Base-by-base conservation (phyloP, 257 asterid genomes). In the Penstemon barbatus region DNA sequence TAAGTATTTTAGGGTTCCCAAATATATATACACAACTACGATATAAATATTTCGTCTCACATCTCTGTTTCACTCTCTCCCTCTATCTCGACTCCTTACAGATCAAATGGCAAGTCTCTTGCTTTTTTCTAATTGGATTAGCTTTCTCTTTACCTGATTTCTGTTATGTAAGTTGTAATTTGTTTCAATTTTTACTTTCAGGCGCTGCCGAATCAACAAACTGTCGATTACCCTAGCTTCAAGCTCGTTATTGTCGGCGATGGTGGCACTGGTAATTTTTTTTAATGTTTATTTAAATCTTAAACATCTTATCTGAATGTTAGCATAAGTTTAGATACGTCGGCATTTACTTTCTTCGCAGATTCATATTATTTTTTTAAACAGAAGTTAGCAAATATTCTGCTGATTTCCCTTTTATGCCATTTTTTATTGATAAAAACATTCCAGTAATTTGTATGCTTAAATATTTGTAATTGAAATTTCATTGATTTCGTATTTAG, bases 181-280 rank as follows among this genome's bases (percentile, higher is more conserved):
- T 43, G 6, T 10, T 33, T 15, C 33, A 25, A 25, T 25, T 25
- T 25, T 25, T 25, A 25, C 33, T 53, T 67, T 45, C 40, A 88
- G 96, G 97, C 97, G 50, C 75, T 89, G 71, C 95, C 91, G 7
- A 81, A 78, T 75, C 97, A 89, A 68, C 93, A 85, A 66, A 86
- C 89, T 4, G 97, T 90, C 41, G 93, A 90, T 44, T 84, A 90
- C 73, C 97, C 97, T 0, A 90, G 88, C 78, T 90, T 90, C 75
- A 90, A 90, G 87, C 97, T 90, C 71, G 97, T 90, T 0, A 82
- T 90, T 54, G 97, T 90, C 19, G 97, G 97, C 19, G 97, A 90
- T 78, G 97, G 97, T 64, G 97, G 95, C 41, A 90, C 95, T 48
- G 95, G 97, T 90, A 73, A 55, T 55, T 48, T 6, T 1, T 10